These are phyloP conservation scores for Maudiozyma pseudohumilis DNA, from an alignment of 805 yeast species.

Conservation along the genomic window DNA sequence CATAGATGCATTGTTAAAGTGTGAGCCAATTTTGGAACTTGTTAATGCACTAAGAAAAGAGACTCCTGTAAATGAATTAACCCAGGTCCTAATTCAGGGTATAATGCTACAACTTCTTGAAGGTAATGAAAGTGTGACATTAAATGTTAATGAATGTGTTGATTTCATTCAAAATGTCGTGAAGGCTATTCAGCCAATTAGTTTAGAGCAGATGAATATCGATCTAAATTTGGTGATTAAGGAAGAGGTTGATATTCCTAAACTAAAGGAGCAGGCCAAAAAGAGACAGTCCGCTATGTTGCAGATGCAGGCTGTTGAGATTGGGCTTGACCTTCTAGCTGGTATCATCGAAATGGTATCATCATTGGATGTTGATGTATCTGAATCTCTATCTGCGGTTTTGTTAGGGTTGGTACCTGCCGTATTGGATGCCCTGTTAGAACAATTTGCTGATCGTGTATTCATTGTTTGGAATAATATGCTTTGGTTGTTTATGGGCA, in stretches of 20 bases:
- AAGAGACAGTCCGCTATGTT: constrained; percentile 38
- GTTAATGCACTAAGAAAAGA: neutral
- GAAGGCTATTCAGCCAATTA: constrained; percentile 23
- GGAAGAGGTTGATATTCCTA: constrained; percentile 14
- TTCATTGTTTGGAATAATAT: constrained; percentile 64
- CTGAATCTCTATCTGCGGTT: constrained; percentile 5
- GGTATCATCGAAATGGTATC: constrained; percentile 56
- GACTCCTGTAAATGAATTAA: constrained; percentile 23
- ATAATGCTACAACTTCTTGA: constrained; percentile 32
- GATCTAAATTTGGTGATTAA: constrained; percentile 7
- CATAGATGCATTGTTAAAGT: constrained; percentile 24
- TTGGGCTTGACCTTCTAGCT: constrained; percentile 65
- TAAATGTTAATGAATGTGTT: constrained; percentile 11
- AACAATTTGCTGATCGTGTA: constrained; percentile 45
- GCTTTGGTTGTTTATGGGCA: constrained; percentile 37
- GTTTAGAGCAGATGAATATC: constrained; percentile 27
- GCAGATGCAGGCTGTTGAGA: constrained; percentile 54
- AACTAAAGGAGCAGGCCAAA: constrained; percentile 31
- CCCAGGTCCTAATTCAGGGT: constrained; percentile 31
- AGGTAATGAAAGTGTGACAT: constrained; percentile 12
- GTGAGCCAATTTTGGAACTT: constrained; percentile 6
- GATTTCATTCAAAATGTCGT: constrained; percentile 20
- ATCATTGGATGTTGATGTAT: constrained; percentile 4
- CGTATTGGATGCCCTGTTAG: constrained; percentile 35
- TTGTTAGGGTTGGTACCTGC: constrained; percentile 23